phyloP scores from a whole-genome alignment of 345 rosid species.

The Acer yangbiense region DNA sequence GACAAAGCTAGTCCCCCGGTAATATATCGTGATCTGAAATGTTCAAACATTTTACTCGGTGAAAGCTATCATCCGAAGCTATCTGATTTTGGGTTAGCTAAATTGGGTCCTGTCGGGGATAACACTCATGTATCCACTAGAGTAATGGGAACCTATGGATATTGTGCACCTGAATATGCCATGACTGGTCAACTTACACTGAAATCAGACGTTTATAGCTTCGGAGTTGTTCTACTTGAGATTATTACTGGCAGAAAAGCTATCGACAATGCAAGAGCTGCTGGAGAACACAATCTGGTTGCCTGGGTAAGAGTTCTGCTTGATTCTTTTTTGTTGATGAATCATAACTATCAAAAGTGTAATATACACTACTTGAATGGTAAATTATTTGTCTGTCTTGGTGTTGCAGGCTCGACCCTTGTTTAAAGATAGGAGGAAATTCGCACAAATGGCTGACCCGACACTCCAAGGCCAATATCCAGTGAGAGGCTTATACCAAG shows the following conservation, averaged over 20 bases:
- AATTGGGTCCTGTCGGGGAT: constrained; percentile 79
- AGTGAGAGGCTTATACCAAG: constrained; percentile 65
- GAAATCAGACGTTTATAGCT: constrained; percentile 67
- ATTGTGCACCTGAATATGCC: constrained; percentile 83
- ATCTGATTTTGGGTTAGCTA: constrained; percentile 80
- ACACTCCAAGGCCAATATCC: constrained; percentile 68
- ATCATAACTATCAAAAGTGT: not conserved
- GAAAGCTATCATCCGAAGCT: constrained; percentile 65
- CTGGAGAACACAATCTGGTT: constrained; percentile 67
- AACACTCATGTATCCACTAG: constrained; percentile 73
- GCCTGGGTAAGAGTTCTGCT: constrained; percentile 57
- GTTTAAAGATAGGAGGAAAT: constrained; percentile 65
- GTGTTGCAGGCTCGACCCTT: constrained; percentile 65
- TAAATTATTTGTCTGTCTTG: not conserved
- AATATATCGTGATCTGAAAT: constrained; percentile 72
- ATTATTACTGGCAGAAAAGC: constrained; percentile 76
- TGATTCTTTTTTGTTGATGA: not conserved
- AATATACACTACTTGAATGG: not conserved
- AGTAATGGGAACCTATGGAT: constrained; percentile 79
- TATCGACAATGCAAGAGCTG: constrained; percentile 52
- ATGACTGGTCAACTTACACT: constrained; percentile 80
- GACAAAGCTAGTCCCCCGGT: constrained; percentile 73
- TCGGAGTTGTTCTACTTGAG: constrained; percentile 68
- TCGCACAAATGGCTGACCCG: constrained; percentile 77
- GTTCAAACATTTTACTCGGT: constrained; percentile 69